Evolutionary conservation across 1,139 yeast species (phyloP).

Genomic region (Ogataea hybrid): DNA sequence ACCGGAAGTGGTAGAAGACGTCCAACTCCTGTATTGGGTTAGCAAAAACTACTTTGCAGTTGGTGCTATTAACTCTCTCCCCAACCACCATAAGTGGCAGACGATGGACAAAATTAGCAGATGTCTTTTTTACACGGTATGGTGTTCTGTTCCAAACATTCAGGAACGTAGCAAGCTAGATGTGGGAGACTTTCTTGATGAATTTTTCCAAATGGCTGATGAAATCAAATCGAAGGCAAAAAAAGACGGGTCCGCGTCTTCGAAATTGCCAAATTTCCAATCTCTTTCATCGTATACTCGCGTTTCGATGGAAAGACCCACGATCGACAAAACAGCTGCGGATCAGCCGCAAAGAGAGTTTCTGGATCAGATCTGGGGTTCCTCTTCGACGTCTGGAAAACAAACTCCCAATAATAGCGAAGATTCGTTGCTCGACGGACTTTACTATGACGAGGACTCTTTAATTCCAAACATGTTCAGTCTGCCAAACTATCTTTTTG

Average conservation of each 20-base stretch:
- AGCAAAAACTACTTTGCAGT: constrained; percentile 18
- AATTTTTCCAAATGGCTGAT: constrained; percentile 5
- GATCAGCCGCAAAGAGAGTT: constrained; percentile 1
- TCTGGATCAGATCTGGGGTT: constrained; percentile 2
- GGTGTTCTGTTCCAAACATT: constrained; percentile 12
- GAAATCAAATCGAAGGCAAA: not conserved
- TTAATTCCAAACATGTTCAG: constrained; percentile 30
- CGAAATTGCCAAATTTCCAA: not conserved
- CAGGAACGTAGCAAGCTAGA: constrained; percentile 11
- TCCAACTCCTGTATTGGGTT: constrained; percentile 21
- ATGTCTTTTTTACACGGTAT: constrained; percentile 15
- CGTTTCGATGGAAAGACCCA: not conserved
- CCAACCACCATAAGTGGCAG: constrained; percentile 10
- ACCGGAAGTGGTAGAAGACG: constrained; percentile 19
- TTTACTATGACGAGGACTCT: constrained; percentile 15
- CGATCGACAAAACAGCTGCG: not conserved
- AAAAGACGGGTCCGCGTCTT: not conserved
- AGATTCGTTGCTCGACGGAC: constrained; percentile 9
- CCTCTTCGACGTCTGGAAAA: constrained; percentile 1
- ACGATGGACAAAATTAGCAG: constrained; percentile 10
- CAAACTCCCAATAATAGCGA: constrained; percentile 12
- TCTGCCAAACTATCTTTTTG: constrained; percentile 29
- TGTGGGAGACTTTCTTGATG: constrained; percentile 17
- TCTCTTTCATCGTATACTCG: constrained; percentile 1
- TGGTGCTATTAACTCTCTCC: constrained; percentile 1